Evolutionary conservation across 2,329 filamentous ascomycete species (phyloP).

Genomic region (Diaporthe ilicicola): DNA sequence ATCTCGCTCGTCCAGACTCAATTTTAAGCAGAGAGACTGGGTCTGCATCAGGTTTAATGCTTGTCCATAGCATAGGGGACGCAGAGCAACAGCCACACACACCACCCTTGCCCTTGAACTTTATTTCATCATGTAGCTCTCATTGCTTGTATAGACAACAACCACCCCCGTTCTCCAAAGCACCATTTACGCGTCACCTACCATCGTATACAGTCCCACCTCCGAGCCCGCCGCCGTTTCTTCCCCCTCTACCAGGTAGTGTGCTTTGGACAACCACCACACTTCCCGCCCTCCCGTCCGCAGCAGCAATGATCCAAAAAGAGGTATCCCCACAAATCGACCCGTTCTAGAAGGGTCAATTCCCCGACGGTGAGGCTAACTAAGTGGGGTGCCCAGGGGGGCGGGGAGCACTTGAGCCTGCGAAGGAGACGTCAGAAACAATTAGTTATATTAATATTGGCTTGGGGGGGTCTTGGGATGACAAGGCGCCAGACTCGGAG

Average conservation of each 20-base stretch:
- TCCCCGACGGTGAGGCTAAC: not conserved
- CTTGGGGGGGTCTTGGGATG: not conserved
- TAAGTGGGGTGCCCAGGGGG: not conserved
- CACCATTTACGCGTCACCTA: not conserved
- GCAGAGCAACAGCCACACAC: too few relatives aligned
- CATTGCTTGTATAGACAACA: not conserved
- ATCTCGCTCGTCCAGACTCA: not conserved
- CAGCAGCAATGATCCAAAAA: not conserved
- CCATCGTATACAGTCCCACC: not conserved
- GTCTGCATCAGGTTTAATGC: too few relatives aligned
- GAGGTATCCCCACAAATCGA: not conserved
- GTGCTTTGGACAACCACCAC: too few relatives aligned
- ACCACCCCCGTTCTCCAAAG: too few relatives aligned
- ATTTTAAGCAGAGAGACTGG: not conserved
- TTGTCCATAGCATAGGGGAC: too few relatives aligned
- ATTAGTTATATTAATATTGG: conserved; percentile 17
- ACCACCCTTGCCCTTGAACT: too few relatives aligned
- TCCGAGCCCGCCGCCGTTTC: too few relatives aligned
- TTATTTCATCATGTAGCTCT: too few relatives aligned
- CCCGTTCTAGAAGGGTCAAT: conserved; percentile 13
- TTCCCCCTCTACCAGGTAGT: too few relatives aligned
- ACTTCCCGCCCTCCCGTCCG: not conserved
- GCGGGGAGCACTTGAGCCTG: not conserved
- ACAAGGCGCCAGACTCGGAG: not conserved
- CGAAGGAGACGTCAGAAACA: conserved; percentile 2